Percentiles rank a stretch among this genome's conserved stretches.
These are phyloP conservation scores for Nissolia schottii DNA, from an alignment of 306 rosid species.

Conservation along the genomic window DNA sequence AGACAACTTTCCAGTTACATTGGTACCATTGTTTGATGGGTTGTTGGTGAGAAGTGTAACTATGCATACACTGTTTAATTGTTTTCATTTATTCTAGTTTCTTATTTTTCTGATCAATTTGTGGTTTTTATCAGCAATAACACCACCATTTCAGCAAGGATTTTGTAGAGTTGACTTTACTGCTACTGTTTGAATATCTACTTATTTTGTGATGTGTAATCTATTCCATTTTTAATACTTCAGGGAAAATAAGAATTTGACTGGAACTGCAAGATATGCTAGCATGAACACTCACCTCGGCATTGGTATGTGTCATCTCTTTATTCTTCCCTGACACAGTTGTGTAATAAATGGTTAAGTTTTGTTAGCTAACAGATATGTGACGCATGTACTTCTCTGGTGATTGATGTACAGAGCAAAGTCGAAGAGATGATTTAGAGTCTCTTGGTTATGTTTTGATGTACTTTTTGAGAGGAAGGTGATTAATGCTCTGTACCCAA, in stretches of 20 bases:
- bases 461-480: slow-evolving; percentile 97
- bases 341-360: background rate
- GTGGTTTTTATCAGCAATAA: background rate
- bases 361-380: slow-evolving; percentile 25
- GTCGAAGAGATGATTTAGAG: slow-evolving; percentile 97
- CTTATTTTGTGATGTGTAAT: background rate
- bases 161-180: background rate
- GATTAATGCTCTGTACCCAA: slow-evolving; percentile 33
- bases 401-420: slow-evolving; percentile 63
- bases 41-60: background rate
- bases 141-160: background rate
- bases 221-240: slow-evolving; percentile 24
- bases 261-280: slow-evolving; percentile 98
- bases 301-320: slow-evolving; percentile 49
- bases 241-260: slow-evolving; percentile 97
- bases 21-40: background rate
- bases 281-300: slow-evolving; percentile 98
- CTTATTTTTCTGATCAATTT: background rate
- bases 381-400: slow-evolving; percentile 34
- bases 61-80: background rate
- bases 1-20: background rate
- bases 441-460: slow-evolving; percentile 95
- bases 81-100: background rate
- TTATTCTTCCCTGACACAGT: slow-evolving; percentile 6
- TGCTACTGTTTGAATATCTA: background rate